Evolutionary conservation across 306 rosid genomes (phyloP), one percentile per base, ranked within the genome.

Genomic region (Vigna radiata): DNA sequence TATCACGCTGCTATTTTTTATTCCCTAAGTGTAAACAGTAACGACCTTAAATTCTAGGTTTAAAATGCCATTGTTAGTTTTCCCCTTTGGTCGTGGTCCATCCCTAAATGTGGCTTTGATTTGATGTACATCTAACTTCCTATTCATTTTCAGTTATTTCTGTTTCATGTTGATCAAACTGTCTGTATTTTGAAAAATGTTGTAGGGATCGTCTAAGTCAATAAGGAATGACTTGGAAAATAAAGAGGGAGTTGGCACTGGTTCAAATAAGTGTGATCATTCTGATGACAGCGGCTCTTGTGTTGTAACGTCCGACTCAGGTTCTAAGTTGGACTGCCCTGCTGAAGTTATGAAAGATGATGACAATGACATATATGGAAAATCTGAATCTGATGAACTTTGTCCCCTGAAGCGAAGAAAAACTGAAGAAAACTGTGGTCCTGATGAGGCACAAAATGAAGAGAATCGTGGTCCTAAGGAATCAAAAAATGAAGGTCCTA

Each of bases 391-490:
- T 73, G 85, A 83, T 83, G 87, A 69, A 73, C 76, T 68, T 67
- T 87, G 85, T 68, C 91, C 92, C 6, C 81, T 62, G 21, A 94
- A 94, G 87, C 92, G 86, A 79, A 81, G 87, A 66, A 94, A 87
- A 88, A 82, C 85, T 72, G 85, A 52, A 37, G 90, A 87, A 72
- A 76, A 78, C 36, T 3, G 59, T 70, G 81, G 8, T 44, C 44
- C 73, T 21, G 80, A 21, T 47, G 80, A 79, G 76, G 76, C 79
- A 52, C 83, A 84, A 79, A 83, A 74, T 83, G 89, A 85, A 44
- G 90, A 87, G 70, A 78, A 80, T 41, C 2, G 58, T 75, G 83
- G 13, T 44, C 53, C 75, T 27, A 82, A 18, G 53, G 78, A 79
- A 73, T 76, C 79, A 52, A 83, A 85, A 79, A 84, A 72, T 80